phyloP scores from a whole-genome alignment of 371 early-diverging fungal species.

The Lichtheimia corymbifera region DNA sequence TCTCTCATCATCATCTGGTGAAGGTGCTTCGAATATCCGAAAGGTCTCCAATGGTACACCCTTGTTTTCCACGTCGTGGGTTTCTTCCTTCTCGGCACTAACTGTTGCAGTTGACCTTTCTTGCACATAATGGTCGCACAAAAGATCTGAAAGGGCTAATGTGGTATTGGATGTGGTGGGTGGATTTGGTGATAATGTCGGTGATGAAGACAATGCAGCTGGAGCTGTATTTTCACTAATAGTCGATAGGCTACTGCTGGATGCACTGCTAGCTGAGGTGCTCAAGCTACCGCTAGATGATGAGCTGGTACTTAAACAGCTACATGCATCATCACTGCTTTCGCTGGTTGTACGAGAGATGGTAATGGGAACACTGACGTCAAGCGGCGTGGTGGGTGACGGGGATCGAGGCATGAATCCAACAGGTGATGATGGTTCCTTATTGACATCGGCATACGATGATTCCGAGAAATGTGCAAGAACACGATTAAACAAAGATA shows the following conservation, averaged over 20 bases:
- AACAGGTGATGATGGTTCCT: constrained; percentile 10
- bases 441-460: neutral
- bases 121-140: constrained; percentile 48
- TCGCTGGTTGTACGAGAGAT: constrained; percentile 1
- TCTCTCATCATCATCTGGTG: constrained; percentile 18
- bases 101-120: neutral
- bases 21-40: constrained; percentile 26
- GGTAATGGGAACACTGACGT: constrained; percentile 14
- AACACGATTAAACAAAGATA: no score
- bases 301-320: constrained; percentile 19
- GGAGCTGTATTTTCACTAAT: no score
- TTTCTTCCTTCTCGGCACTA: constrained; percentile 9
- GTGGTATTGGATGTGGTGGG: neutral
- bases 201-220: constrained; percentile 3
- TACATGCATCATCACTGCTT: constrained; percentile 17
- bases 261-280: constrained; percentile 4
- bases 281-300: constrained; percentile 5
- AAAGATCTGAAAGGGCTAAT: constrained; percentile 25
- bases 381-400: constrained; percentile 13
- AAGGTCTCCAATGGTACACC: constrained; percentile 26
- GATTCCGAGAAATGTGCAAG: neutral
- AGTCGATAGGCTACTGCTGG: constrained; percentile 3
- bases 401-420: constrained; percentile 27
- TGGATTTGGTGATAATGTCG: neutral
- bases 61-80: neutral